A percentile compares a stretch with the other conserved stretches of the same genome.
Conservation (phyloP, 202 grass and related monocot species). For the Tripidium arundinaceum region DNA sequence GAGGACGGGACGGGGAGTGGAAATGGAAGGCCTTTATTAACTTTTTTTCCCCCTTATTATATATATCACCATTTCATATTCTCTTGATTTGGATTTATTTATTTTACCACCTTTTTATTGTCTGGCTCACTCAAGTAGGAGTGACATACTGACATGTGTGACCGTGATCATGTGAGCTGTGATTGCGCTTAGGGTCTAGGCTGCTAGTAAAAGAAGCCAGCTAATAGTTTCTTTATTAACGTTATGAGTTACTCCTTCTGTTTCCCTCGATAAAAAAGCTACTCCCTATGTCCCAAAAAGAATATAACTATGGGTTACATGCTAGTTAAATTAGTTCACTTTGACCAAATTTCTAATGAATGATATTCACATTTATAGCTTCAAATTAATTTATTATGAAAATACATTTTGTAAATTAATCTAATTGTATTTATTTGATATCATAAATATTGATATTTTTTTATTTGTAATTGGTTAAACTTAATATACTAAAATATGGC, state of each 20-base stretch:
- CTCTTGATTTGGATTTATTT: neutral
- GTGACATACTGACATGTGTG: neutral
- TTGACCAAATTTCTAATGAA: too few species aligned
- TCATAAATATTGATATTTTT: too few species aligned
- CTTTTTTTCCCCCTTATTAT: neutral
- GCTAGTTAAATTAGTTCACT: too few species aligned
- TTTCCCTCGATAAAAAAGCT: too few species aligned
- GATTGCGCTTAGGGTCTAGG: neutral
- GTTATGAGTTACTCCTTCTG: neutral
- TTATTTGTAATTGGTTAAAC: too few species aligned
- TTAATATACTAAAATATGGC: too few species aligned
- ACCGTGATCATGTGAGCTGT: slow-evolving; percentile 32
- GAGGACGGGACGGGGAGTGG: neutral
- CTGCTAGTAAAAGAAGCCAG: neutral
- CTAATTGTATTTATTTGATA: too few species aligned
- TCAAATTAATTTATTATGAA: too few species aligned
- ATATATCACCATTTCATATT: neutral
- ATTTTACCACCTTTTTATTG: neutral
- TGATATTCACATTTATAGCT: too few species aligned
- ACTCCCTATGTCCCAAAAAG: too few species aligned
- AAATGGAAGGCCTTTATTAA: slow-evolving; percentile 7
- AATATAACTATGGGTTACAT: too few species aligned
- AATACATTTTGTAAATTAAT: too few species aligned
- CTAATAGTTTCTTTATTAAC: neutral
- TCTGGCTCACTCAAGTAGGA: slow-evolving; percentile 5